Conservation (phyloP, 306 rosid genomes). For the Cicer cuneatum region DNA sequence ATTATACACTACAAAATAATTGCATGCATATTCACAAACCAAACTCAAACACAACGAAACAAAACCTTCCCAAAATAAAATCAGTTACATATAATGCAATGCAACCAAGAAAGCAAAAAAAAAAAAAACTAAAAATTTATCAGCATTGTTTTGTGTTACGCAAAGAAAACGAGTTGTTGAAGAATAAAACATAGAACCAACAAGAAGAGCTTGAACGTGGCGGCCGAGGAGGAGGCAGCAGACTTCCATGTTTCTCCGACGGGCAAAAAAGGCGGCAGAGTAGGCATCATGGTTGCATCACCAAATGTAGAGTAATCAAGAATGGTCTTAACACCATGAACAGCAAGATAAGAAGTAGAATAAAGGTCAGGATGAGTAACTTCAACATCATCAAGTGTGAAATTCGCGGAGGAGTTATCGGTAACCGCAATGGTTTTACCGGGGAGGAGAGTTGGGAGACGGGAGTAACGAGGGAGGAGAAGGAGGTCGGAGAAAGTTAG, state of each 20-base stretch:
- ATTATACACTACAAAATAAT: background rate
- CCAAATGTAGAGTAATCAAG: conserved; percentile 62
- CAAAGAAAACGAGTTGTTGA: conserved; percentile 8
- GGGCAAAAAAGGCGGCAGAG: background rate
- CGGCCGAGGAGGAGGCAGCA: background rate
- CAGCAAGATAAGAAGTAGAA: conserved; percentile 49
- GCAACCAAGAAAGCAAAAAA: background rate
- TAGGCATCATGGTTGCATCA: background rate
- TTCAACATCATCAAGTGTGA: conserved; percentile 54
- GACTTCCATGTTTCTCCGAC: background rate
- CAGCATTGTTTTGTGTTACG: conserved; percentile 1
- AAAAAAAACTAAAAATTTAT: background rate
- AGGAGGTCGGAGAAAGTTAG: conserved; percentile 71
- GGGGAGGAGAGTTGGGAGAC: conserved; percentile 79
- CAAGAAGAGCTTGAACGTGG: background rate
- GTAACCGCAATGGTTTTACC: conserved; percentile 58
- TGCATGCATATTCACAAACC: background rate
- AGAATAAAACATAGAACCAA: conserved; percentile 4
- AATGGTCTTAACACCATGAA: conserved; percentile 57
- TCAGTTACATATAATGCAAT: background rate
- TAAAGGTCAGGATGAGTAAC: conserved; percentile 65
- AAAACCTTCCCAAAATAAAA: background rate
- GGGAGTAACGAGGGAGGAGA: conserved; percentile 52
- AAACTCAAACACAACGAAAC: background rate
- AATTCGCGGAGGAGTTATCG: conserved; percentile 53